Percentiles rank a stretch among this genome's conserved stretches.
Conservation (phyloP, 306 rosid genomes). For the Malus domestica region ASM211411v1 NC_041799.1:24420001-24420500, state of each 20-base stretch:
- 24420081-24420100: conserved; percentile 24
- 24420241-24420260: conserved; percentile 43
- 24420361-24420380: conserved; percentile 64
- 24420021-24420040: conserved; percentile 32
- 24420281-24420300: conserved; percentile 98
- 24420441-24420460: background rate
- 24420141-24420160: background rate
- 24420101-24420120: conserved; percentile 44
- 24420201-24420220: background rate
- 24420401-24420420: conserved; percentile 98
- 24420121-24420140: conserved; percentile 12
- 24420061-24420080: conserved; percentile 27
- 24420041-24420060: conserved; percentile 41
- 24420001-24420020: conserved; percentile 28
- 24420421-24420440: conserved; percentile 76
- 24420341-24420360: conserved; percentile 71
- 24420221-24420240: background rate
- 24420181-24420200: background rate
- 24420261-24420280: conserved; percentile 67
- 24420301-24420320: conserved; percentile 92
- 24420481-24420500: background rate
- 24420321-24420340: conserved; percentile 58
- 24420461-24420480: background rate
- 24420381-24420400: conserved; percentile 82
- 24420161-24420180: background rate